These are phyloP conservation scores for Gaillardinia entomophila DNA, from an alignment of 805 yeast species.

Conservation along the genomic window DNA sequence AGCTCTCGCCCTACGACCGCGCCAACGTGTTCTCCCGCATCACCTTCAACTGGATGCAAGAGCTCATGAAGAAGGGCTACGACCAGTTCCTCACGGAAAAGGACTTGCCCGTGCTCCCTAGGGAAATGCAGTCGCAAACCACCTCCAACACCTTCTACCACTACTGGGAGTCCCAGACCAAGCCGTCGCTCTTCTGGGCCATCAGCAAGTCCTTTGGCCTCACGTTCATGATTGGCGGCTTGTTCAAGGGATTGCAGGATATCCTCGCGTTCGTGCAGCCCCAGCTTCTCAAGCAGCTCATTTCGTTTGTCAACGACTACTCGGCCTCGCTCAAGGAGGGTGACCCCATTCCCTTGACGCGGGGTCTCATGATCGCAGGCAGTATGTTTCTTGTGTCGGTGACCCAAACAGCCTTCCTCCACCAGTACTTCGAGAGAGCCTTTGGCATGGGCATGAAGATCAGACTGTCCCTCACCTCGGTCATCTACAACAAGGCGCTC, in stretches of 20 bases:
- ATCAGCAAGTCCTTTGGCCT: slow-evolving; percentile 67
- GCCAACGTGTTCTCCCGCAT: slow-evolving; percentile 72
- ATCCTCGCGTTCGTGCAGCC: slow-evolving; percentile 83
- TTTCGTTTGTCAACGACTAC: slow-evolving; percentile 36
- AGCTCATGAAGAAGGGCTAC: slow-evolving; percentile 74
- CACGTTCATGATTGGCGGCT: slow-evolving; percentile 64
- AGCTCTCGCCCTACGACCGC: slow-evolving; percentile 40
- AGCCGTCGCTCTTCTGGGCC: slow-evolving; percentile 55
- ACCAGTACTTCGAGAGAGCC: slow-evolving; percentile 72
- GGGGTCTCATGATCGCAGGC: slow-evolving; percentile 69
- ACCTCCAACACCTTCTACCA: slow-evolving; percentile 46
- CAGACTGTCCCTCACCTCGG: slow-evolving; percentile 61
- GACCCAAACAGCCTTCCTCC: slow-evolving; percentile 70
- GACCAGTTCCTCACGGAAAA: slow-evolving; percentile 45
- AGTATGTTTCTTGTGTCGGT: slow-evolving; percentile 73
- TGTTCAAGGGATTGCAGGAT: slow-evolving; percentile 72
- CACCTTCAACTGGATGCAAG: slow-evolving; percentile 90
- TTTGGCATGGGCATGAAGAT: slow-evolving; percentile 75
- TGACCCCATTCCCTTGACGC: slow-evolving; percentile 56
- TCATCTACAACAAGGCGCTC: slow-evolving; percentile 63
- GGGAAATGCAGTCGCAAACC: slow-evolving; percentile 49
- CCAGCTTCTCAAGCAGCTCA: slow-evolving; percentile 55
- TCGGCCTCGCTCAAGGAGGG: slow-evolving; percentile 26
- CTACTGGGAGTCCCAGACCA: slow-evolving; percentile 57
- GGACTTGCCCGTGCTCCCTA: slow-evolving; percentile 80